A percentile compares a stretch with the other conserved stretches of the same genome.
These are phyloP conservation scores for Streptanthus diversifolius DNA, from an alignment of 345 rosid genomes.

Conservation along the genomic window DNA sequence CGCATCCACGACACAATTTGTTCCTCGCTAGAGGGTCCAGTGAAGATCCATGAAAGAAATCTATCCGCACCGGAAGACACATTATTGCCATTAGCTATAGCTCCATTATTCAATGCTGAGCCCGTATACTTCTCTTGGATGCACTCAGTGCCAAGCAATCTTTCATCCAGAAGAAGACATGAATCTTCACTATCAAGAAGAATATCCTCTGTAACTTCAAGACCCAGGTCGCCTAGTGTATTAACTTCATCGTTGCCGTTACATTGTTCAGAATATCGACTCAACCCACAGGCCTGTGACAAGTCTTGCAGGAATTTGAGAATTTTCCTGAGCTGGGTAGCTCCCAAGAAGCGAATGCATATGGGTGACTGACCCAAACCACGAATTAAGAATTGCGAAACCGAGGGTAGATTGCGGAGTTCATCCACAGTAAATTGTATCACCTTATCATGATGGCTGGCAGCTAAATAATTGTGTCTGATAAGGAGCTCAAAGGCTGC, in stretches of 20 bases:
- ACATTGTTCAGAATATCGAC: conserved; percentile 62
- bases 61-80: conserved; percentile 43
- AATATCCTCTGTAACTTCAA: conserved; percentile 60
- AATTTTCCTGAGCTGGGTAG: conserved; percentile 69
- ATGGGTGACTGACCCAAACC: conserved; percentile 63
- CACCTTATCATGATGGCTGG: conserved; percentile 76
- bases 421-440: conserved; percentile 69
- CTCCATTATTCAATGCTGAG: conserved; percentile 30
- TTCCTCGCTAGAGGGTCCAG: conserved; percentile 67
- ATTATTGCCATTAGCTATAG: conserved; percentile 31
- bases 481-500: conserved; percentile 64
- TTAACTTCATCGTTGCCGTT: conserved; percentile 43
- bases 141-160: conserved; percentile 40
- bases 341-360: conserved; percentile 85
- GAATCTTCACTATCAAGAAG: conserved; percentile 55
- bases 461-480: conserved; percentile 70
- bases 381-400: conserved; percentile 56
- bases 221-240: conserved; percentile 25
- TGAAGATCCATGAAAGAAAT: conserved; percentile 83
- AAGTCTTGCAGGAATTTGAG: conserved; percentile 86
- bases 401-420: conserved; percentile 62
- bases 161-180: conserved; percentile 61
- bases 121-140: conserved; percentile 29
- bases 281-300: conserved; percentile 69
- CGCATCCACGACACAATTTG: conserved; percentile 64